These are phyloP conservation scores for Pseudonitzschia pungens DNA, from an alignment of 108 stramenopile genomes.

Conservation along the genomic window DNA sequence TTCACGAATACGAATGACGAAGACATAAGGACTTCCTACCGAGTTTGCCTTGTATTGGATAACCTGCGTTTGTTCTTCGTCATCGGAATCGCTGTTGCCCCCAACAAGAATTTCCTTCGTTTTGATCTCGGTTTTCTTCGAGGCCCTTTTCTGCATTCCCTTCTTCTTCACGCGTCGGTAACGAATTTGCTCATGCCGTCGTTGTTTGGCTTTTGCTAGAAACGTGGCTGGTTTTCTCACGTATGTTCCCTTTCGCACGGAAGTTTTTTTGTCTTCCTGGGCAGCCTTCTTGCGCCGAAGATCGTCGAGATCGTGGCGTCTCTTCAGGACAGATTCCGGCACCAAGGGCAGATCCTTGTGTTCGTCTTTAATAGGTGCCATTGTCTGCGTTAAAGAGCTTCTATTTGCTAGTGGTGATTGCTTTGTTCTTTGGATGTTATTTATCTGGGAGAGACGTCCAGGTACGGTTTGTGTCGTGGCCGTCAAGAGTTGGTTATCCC, in stretches of 20 bases:
- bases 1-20: constrained; percentile 78
- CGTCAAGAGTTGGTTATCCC: too few species aligned
- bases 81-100: constrained; percentile 12
- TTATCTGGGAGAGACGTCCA: too few species aligned
- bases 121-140: constrained; percentile 53
- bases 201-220: constrained; percentile 44
- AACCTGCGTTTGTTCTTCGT: constrained; percentile 10
- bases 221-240: constrained; percentile 76
- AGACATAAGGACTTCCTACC: constrained; percentile 66
- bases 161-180: constrained; percentile 76
- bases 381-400: too few species aligned
- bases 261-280: constrained; percentile 30
- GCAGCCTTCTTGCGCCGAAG: constrained; percentile 51
- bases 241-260: constrained; percentile 39
- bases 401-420: too few species aligned
- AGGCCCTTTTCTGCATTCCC: constrained; percentile 86
- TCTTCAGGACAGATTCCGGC: constrained; percentile 80
- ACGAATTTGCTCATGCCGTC: constrained; percentile 59
- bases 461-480: too few species aligned
- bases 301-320: constrained; percentile 82
- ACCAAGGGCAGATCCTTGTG: constrained; percentile 66
- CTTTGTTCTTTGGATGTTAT: too few species aligned
- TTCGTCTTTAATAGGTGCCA: constrained; percentile 19
- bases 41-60: constrained; percentile 77
- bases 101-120: constrained; percentile 52